These are phyloP conservation scores for Marasmius tenuissimus DNA, from an alignment of 1,284 basidiomycete species.

Conservation along the genomic window DNA sequence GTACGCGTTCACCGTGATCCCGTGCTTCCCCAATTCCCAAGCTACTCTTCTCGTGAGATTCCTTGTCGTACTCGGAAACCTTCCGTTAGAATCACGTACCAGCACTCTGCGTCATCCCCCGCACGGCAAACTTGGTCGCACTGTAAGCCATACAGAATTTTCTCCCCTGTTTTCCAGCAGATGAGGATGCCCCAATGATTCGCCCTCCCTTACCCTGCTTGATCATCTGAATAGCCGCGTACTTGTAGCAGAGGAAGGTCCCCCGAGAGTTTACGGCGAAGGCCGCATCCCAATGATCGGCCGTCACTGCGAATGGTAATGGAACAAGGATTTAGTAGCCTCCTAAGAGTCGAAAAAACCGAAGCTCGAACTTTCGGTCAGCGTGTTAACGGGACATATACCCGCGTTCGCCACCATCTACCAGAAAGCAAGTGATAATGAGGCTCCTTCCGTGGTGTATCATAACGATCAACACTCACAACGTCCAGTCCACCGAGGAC, in stretches of 20 bases:
- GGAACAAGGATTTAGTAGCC: background rate
- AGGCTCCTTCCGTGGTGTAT: background rate
- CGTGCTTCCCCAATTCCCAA: constrained; percentile 29
- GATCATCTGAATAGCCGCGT: constrained; percentile 13
- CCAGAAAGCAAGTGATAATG: constrained; percentile 8
- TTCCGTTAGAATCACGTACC: background rate
- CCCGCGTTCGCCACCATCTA: constrained; percentile 38
- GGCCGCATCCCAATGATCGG: constrained; percentile 2
- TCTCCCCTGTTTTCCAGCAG: constrained; percentile 1
- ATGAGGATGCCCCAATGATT: constrained; percentile 9
- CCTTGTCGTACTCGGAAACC: background rate
- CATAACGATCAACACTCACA: constrained; percentile 22
- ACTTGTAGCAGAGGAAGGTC: constrained; percentile 12
- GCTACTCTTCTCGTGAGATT: constrained; percentile 10
- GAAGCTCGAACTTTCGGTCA: constrained; percentile 25
- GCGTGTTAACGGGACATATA: constrained; percentile 19
- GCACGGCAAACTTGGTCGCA: constrained; percentile 27
- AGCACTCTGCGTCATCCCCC: constrained; percentile 21
- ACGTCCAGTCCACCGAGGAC: constrained; percentile 37
- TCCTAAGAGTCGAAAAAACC: background rate
- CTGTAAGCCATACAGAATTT: constrained; percentile 10
- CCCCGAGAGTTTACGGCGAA: constrained; percentile 9
- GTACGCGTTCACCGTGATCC: constrained; percentile 34
- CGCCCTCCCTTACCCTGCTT: constrained; percentile 9
- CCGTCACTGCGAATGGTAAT: background rate